Conservation (phyloP, 768 basidiomycete genomes). For the Naganishia onofrii region DNA sequence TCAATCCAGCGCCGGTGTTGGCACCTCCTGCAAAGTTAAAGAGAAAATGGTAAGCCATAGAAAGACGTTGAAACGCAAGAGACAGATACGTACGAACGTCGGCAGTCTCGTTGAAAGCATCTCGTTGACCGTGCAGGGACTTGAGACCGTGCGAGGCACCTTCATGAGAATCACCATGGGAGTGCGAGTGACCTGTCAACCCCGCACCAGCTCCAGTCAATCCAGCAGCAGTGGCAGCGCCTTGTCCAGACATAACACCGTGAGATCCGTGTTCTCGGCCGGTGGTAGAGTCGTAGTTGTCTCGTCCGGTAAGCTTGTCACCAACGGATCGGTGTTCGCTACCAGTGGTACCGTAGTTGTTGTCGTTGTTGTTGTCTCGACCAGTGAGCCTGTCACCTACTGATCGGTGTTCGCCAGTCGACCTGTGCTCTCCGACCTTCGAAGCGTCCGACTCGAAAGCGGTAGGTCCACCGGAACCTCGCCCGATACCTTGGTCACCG, state of each 20-base stretch:
- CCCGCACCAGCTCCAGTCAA: conserved; percentile 5
- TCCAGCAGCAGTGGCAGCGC: conserved; percentile 12
- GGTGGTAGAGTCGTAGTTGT: neutral
- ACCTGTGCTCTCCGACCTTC: conserved; percentile 23
- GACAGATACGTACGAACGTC: too few species aligned
- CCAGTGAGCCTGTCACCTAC: neutral
- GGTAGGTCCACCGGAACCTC: conserved; percentile 26
- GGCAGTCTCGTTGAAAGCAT: too few species aligned
- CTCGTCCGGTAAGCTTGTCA: neutral
- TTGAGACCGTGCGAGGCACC: neutral
- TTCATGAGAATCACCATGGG: neutral
- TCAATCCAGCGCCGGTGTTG: conserved; percentile 1
- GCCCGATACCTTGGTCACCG: conserved; percentile 25
- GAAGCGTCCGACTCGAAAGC: conserved; percentile 24
- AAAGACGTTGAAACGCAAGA: too few species aligned
- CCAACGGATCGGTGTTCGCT: neutral
- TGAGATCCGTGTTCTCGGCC: conserved; percentile 1
- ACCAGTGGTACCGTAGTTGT: too few species aligned
- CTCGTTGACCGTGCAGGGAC: too few species aligned
- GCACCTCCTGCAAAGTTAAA: too few species aligned
- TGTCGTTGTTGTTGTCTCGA: neutral
- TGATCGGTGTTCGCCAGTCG: neutral
- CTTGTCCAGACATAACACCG: neutral
- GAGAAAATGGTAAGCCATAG: too few species aligned
- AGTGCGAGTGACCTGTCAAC: neutral